Evolutionary conservation across 768 basidiomycete genomes (phyloP).

Genomic region (Baorangia bicolor): DNA sequence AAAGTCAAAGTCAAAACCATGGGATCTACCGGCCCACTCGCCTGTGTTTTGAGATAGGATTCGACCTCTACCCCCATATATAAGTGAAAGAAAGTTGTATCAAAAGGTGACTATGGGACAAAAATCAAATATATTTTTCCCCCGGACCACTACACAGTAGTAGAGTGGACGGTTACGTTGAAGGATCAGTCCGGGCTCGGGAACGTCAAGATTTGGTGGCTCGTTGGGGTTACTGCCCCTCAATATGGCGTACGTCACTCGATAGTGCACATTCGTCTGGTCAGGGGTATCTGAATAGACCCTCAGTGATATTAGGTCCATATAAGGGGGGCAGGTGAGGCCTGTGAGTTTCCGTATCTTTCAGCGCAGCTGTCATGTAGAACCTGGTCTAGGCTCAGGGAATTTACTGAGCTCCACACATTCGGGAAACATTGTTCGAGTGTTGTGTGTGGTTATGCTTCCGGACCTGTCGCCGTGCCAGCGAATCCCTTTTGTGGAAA

Average conservation of each 20-base stretch:
- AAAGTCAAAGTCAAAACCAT: too few species aligned
- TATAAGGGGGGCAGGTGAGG: too few species aligned
- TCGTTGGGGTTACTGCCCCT: neutral
- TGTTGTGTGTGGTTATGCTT: neutral
- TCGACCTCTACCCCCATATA: neutral
- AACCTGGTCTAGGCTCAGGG: neutral
- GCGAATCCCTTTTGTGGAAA: neutral
- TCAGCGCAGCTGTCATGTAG: too few species aligned
- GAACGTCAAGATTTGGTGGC: too few species aligned
- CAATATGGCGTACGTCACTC: neutral
- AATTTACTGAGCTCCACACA: neutral
- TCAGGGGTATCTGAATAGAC: neutral
- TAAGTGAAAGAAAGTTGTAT: neutral
- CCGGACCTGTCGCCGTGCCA: too few species aligned
- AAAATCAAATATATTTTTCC: neutral
- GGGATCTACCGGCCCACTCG: neutral
- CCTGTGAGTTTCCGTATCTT: neutral
- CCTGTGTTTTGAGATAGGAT: neutral
- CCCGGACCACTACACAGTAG: neutral
- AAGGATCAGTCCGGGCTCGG: neutral
- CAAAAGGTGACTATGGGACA: neutral
- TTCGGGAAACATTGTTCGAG: neutral
- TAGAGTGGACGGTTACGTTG: neutral
- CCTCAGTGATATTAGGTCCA: too few species aligned
- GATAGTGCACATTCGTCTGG: neutral